phyloP scores from a whole-genome alignment of 192 early-diverging fungal genomes.

The Coemansia sp. region DNA sequence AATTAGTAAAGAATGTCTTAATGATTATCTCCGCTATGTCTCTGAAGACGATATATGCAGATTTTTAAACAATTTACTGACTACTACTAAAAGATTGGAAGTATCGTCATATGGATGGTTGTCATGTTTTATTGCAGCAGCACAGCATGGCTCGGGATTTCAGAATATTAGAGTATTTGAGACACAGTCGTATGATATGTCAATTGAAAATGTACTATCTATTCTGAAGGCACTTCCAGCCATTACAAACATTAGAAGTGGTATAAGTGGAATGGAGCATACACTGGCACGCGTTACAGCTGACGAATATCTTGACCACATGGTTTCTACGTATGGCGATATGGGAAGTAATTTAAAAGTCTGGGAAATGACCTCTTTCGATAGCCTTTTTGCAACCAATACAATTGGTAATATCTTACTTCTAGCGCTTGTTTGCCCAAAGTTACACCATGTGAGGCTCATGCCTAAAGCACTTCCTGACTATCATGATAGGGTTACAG shows the following conservation, averaged over 20 bases:
- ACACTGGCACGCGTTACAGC: neutral
- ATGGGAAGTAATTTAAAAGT: neutral
- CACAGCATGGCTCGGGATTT: neutral
- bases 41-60: neutral
- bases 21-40: no score
- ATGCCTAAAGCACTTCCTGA: no score
- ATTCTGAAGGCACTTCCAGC: neutral
- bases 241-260: neutral
- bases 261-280: neutral
- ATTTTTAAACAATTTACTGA: neutral
- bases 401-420: no score
- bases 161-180: neutral
- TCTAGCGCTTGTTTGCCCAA: no score
- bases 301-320: neutral
- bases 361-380: neutral
- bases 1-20: neutral
- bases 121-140: neutral
- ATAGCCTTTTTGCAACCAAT: no score
- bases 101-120: neutral
- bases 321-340: neutral
- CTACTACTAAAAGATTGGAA: neutral
- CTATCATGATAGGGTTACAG: no score
- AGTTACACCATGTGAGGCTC: no score
- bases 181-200: no score
- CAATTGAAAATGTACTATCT: neutral